Evolutionary conservation across 169 alveolate species (phyloP).

Genomic region (Neospora caninum): DNA sequence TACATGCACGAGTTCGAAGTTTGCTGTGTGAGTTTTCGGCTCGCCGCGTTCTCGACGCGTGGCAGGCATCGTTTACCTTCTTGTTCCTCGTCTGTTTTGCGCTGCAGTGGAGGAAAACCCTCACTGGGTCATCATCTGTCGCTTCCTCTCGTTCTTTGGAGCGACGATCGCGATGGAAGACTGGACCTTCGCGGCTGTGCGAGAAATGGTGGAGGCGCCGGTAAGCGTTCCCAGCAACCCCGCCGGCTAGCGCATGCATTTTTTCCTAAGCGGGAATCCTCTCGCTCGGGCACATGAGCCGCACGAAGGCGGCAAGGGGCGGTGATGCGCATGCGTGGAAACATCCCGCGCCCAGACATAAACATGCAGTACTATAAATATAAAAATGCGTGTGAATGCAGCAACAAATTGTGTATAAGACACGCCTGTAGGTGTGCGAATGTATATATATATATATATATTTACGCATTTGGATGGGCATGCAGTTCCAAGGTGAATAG

Average conservation of each 20-base stretch:
- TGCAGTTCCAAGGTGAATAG: neutral
- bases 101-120: constrained; percentile 37
- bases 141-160: constrained; percentile 25
- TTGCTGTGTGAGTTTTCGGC: no score
- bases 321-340: no score
- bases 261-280: neutral
- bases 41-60: no score
- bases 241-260: neutral
- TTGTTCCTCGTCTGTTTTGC: no score
- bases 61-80: no score
- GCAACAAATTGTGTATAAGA: no score
- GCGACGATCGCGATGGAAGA: constrained; percentile 1
- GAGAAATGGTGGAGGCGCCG: neutral
- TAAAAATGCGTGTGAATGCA: no score
- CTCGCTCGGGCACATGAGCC: neutral
- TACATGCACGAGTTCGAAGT: no score
- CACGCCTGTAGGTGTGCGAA: neutral
- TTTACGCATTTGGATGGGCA: no score
- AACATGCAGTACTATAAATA: no score
- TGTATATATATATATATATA: neutral
- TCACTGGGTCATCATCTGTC: constrained; percentile 30
- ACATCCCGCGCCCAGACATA: no score
- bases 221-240: neutral
- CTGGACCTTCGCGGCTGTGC: constrained; percentile 36
- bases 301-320: neutral